A percentile compares a stretch with the other conserved stretches of the same genome.
Evolutionary conservation across 331 rosid genomes (phyloP).

Genomic region (Rhamnella rubrinervis): DNA sequence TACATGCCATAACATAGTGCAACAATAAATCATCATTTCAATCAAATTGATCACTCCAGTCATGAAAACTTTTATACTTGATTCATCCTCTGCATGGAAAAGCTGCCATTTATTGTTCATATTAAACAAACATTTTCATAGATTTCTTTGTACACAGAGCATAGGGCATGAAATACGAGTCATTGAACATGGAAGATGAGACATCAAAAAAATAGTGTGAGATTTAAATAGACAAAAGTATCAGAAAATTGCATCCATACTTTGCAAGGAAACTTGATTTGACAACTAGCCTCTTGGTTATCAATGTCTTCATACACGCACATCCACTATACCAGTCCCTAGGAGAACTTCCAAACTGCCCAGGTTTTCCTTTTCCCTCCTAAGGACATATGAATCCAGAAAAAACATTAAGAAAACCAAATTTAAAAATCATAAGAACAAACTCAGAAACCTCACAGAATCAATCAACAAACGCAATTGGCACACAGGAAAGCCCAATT

Average conservation of each 20-base stretch:
- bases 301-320: slow-evolving; percentile 84
- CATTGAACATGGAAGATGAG: too few species aligned
- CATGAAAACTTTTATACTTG: neutral
- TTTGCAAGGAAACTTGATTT: slow-evolving; percentile 96
- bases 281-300: slow-evolving; percentile 77
- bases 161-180: too few species aligned
- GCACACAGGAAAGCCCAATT: slow-evolving; percentile 82
- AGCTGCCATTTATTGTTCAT: neutral
- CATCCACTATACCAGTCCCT: slow-evolving; percentile 95
- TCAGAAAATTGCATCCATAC: slow-evolving; percentile 38
- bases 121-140: neutral
- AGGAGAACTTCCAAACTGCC: slow-evolving; percentile 61
- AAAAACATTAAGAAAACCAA: slow-evolving; percentile 17
- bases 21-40: neutral
- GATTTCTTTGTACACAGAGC: too few species aligned
- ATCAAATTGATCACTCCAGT: neutral
- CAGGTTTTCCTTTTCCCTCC: slow-evolving; percentile 85
- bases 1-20: neutral
- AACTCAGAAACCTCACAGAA: slow-evolving; percentile 2
- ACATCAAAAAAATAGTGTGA: too few species aligned
- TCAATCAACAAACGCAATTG: slow-evolving; percentile 61
- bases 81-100: neutral
- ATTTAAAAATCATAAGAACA: slow-evolving; percentile 6
- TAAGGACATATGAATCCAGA: slow-evolving; percentile 31
- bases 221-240: neutral